These are phyloP conservation scores for Coniosporium uncinatum DNA, from an alignment of 2,329 filamentous ascomycete genomes.

Conservation along the genomic window DNA sequence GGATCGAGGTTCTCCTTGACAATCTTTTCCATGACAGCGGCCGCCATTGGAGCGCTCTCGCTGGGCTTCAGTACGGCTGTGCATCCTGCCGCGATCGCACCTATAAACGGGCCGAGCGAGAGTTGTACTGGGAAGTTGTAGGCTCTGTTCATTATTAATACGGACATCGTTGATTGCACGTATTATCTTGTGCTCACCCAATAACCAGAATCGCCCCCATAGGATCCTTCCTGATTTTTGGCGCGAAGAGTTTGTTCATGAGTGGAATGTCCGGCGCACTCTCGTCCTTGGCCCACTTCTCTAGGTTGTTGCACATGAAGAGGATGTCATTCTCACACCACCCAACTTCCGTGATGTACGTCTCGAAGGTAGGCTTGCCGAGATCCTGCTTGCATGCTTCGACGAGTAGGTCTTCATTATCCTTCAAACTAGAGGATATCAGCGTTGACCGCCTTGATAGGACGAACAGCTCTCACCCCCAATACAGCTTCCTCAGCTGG, in stretches of 20 bases:
- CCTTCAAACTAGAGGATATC: conserved; percentile 48
- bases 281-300: conserved; percentile 82
- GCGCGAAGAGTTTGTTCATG: conserved; percentile 62
- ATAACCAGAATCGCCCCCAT: conserved; percentile 81
- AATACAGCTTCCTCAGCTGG: conserved; percentile 93
- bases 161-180: background rate
- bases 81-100: conserved; percentile 90
- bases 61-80: conserved; percentile 89
- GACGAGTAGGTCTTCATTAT: conserved; percentile 66
- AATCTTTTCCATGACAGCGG: conserved; percentile 75
- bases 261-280: conserved; percentile 63
- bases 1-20: conserved; percentile 72
- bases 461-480: conserved; percentile 51
- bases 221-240: conserved; percentile 82
- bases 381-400: conserved; percentile 77
- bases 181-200: conserved; percentile 42
- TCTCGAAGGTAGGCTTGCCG: conserved; percentile 71
- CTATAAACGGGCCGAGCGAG: conserved; percentile 71
- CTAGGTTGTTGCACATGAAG: conserved; percentile 70
- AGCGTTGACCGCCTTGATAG: conserved; percentile 1
- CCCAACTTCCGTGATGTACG: conserved; percentile 66
- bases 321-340: conserved; percentile 81
- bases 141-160: conserved; percentile 39
- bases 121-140: conserved; percentile 95
- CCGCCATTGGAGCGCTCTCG: conserved; percentile 71